These are phyloP conservation scores for Evansstolkia leycettana DNA, from an alignment of 495 filamentous ascomycete species.

Conservation along the genomic window DNA sequence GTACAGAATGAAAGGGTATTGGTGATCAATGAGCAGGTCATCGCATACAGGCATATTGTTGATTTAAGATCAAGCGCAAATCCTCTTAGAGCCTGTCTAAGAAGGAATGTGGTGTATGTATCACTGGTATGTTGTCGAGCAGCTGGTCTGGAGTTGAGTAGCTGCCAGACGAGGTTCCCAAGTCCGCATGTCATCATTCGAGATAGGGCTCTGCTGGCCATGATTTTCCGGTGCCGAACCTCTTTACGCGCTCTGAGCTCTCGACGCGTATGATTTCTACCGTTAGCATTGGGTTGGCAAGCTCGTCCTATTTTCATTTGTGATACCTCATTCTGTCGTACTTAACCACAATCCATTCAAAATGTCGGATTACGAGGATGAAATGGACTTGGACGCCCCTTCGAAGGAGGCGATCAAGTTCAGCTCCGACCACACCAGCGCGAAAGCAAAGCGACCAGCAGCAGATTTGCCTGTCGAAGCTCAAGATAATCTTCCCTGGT, in stretches of 20 bases:
- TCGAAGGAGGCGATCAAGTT: conserved; percentile 45
- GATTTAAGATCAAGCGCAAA: conserved; percentile 3
- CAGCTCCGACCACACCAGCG: conserved; percentile 43
- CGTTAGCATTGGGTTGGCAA: too few relatives aligned
- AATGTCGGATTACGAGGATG: conserved; percentile 90
- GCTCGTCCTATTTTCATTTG: too few relatives aligned
- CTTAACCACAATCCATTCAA: too few relatives aligned
- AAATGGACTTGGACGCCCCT: conserved; percentile 70
- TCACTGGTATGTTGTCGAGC: background rate
- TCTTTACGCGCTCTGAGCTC: conserved; percentile 30
- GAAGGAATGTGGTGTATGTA: conserved; percentile 3
- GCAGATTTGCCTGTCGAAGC: conserved; percentile 91
- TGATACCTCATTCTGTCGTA: too few relatives aligned
- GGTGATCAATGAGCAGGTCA: too few relatives aligned
- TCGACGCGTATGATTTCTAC: conserved; percentile 16
- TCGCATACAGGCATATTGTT: conserved; percentile 41
- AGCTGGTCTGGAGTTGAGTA: background rate
- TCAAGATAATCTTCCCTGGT: conserved; percentile 93
- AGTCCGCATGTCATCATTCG: conserved; percentile 25
- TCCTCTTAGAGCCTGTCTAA: conserved; percentile 12
- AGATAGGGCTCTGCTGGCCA: conserved; percentile 11
- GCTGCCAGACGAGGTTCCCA: too few relatives aligned
- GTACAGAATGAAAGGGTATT: conserved; percentile 1
- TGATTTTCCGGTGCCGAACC: conserved; percentile 33
- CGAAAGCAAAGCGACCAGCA: conserved; percentile 80